Conservation (phyloP, 768 basidiomycete genomes). For the Naganishia randhawae region DNA sequence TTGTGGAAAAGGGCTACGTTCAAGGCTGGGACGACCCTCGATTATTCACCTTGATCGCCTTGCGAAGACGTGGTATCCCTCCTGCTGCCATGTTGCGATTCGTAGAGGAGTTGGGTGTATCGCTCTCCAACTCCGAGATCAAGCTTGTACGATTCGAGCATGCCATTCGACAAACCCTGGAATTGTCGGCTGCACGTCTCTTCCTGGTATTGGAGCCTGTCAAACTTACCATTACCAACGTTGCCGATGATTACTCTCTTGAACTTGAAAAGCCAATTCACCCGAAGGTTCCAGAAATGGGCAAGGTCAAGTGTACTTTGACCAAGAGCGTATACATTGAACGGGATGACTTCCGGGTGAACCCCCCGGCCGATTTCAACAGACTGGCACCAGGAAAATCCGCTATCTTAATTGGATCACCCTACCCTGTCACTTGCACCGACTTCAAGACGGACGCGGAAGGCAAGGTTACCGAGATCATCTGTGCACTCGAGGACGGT, state of each 20-base stretch:
- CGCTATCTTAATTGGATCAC: conserved; percentile 91
- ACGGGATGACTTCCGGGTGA: conserved; percentile 81
- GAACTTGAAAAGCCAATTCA: conserved; percentile 88
- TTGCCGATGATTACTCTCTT: conserved; percentile 75
- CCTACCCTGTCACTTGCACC: conserved; percentile 86
- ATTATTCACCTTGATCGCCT: conserved; percentile 90
- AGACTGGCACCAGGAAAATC: conserved; percentile 95
- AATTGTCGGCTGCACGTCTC: conserved; percentile 78
- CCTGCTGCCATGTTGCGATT: conserved; percentile 91
- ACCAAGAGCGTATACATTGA: conserved; percentile 88
- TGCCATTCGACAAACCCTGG: conserved; percentile 78
- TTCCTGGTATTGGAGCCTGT: conserved; percentile 87
- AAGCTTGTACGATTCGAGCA: conserved; percentile 87
- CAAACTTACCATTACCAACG: conserved; percentile 85
- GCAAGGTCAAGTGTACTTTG: conserved; percentile 74
- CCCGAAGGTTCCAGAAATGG: conserved; percentile 85
- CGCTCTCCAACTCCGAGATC: conserved; percentile 75
- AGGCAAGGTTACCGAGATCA: conserved; percentile 72
- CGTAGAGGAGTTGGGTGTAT: conserved; percentile 90
- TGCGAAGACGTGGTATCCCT: conserved; percentile 92
- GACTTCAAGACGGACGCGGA: conserved; percentile 73
- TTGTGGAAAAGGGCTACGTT: conserved; percentile 81
- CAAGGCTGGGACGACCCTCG: conserved; percentile 96
- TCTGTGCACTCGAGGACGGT: conserved; percentile 72
- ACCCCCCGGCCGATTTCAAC: conserved; percentile 89